phyloP scores from a whole-genome alignment of 768 basidiomycete species.

The Hebeloma cylindrosporum region DNA sequence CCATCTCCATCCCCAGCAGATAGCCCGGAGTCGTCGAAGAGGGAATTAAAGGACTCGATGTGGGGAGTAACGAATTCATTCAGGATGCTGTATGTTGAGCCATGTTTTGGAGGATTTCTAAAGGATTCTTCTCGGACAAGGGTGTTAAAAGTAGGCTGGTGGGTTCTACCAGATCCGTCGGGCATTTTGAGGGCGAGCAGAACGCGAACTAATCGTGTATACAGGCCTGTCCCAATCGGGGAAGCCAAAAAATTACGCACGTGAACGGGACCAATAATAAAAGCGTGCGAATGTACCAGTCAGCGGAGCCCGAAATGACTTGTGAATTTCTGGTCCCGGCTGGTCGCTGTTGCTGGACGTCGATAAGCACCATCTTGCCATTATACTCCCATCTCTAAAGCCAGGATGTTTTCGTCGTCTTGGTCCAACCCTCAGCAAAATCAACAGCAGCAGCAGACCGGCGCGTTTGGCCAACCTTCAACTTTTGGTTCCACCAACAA shows the following conservation, averaged over 20 bases:
- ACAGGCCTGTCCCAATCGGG: constrained; percentile 9
- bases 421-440: constrained; percentile 71
- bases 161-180: constrained; percentile 41
- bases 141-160: constrained; percentile 66
- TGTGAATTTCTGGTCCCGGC: constrained; percentile 18
- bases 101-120: constrained; percentile 66
- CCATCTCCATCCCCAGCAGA: constrained; percentile 74
- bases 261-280: constrained; percentile 24
- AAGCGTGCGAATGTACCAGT: constrained; percentile 19
- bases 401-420: constrained; percentile 68
- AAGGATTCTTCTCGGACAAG: constrained; percentile 78
- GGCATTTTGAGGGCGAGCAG: constrained; percentile 43
- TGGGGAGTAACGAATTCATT: constrained; percentile 94
- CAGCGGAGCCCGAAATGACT: constrained; percentile 38
- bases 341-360: constrained; percentile 16
- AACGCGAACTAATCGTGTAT: background rate
- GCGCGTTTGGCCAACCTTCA: constrained; percentile 65
- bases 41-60: constrained; percentile 93
- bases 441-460: constrained; percentile 58
- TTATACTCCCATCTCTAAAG: constrained; percentile 11
- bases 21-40: constrained; percentile 91
- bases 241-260: constrained; percentile 33
- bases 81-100: constrained; percentile 73
- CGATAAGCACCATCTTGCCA: constrained; percentile 22
- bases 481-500: constrained; percentile 30